Evolutionary conservation across 257 asterid genomes (phyloP), one percentile per base, ranked within the genome.

Genomic region (Mitragyna speciosa): DNA sequence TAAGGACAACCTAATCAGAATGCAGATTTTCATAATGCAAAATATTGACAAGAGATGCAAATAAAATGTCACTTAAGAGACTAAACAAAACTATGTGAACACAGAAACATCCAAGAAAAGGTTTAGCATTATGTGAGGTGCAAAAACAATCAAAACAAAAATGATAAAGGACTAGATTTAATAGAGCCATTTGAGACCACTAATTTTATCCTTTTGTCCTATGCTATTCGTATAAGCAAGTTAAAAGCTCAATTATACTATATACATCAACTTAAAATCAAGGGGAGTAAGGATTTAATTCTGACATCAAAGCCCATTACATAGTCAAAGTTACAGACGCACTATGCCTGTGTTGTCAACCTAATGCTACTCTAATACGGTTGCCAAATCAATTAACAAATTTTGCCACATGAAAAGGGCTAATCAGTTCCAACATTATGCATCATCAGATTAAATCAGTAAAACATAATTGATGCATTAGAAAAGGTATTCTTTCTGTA

Each of bases 1-100:
- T 82, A 75, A 76, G 61, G 9, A 76, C 24, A 82, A 24, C 70
- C 31, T 70, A 12, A 80, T 22, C 52, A 43, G 19, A 71, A 19
- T 26, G 12, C 12, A 51, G 61, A 47, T 51, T 14, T 67, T 22
- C 28, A 30, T n/a, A 31, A 16, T 0, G 28, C 43, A 64, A 26
- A 22, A 77, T 30, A 48, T n/a, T 26, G 77, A 45, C n/a, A 24
- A 59, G 54, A 64, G 24, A 64, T 26, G 19, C 8, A 73, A 26
- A 54, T 31, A 0, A 73, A 73, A 47, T 47, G 12, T 24, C 30
- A 72, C 54, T 47, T 47, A 24, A 26, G 11, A 43, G 22, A 5
- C 26, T 17, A 43, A 11, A 56, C 6, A 70, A 41, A 31, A 15
- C 1, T 9, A 20, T 12, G 16, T 22, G 70, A 51, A 22, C 70